These are phyloP conservation scores for Pseudocercospora eumusae DNA, from an alignment of 2,329 filamentous ascomycete genomes.

Conservation along the genomic window DNA sequence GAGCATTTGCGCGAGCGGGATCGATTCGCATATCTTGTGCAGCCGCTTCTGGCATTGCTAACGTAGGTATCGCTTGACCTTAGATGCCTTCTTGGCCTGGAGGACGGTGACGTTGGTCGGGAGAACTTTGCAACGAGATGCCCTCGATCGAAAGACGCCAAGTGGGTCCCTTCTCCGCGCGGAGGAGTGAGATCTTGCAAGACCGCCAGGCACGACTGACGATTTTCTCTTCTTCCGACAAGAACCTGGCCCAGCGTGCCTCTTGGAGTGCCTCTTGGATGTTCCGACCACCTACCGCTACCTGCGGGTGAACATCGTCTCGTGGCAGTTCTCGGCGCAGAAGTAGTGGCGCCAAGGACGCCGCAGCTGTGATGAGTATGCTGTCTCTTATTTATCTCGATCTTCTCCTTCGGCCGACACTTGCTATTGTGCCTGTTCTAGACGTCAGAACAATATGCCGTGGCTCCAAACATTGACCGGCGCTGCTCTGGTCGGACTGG, in stretches of 20 bases:
- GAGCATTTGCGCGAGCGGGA: conserved; percentile 48
- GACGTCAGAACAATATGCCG: conserved; percentile 1
- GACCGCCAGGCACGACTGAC: conserved; percentile 6
- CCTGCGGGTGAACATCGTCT: conserved; percentile 6
- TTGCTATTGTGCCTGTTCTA: background rate
- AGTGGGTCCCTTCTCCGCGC: background rate
- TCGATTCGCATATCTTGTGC: conserved; percentile 41
- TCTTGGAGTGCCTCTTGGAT: background rate
- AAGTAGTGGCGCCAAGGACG: background rate
- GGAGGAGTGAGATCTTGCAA: background rate
- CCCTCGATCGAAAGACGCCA: background rate
- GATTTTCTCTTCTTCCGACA: conserved; percentile 8
- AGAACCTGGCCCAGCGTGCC: background rate
- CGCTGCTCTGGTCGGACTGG: conserved; percentile 10
- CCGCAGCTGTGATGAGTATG: conserved; percentile 6
- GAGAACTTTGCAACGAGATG: conserved; percentile 23
- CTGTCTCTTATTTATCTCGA: conserved; percentile 1
- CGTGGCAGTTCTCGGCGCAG: background rate
- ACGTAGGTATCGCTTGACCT: conserved; percentile 13
- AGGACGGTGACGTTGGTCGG: conserved; percentile 13
- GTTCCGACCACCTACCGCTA: background rate
- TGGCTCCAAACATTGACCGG: conserved; percentile 8
- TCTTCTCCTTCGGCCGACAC: background rate
- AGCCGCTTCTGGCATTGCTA: conserved; percentile 3
- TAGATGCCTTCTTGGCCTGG: conserved; percentile 10